phyloP scores from a whole-genome alignment of 1,284 basidiomycete genomes.

The Cutaneotrichosporon sp. region DNA sequence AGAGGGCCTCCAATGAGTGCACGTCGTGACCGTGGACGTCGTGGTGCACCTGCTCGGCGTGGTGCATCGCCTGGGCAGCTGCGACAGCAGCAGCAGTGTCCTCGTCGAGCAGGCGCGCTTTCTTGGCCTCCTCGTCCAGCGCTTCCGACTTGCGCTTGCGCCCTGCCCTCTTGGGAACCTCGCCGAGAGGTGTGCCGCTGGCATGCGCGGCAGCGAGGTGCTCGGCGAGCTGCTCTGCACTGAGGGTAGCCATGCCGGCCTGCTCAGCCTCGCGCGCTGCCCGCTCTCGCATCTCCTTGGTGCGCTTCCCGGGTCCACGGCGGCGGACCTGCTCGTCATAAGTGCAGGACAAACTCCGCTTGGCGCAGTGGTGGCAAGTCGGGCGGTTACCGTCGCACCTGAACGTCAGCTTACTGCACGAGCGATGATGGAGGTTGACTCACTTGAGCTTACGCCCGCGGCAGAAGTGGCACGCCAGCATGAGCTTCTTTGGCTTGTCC shows the following conservation, averaged over 20 bases:
- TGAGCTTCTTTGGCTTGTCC: conserved; percentile 43
- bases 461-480: conserved; percentile 55
- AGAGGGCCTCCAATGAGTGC: conserved; percentile 12
- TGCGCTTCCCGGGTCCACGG: conserved; percentile 55
- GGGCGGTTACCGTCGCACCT: conserved; percentile 44
- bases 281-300: conserved; percentile 50
- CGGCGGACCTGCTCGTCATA: conserved; percentile 54
- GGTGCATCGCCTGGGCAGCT: conserved; percentile 15
- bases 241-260: conserved; percentile 27
- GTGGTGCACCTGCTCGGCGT: neutral
- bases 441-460: conserved; percentile 54
- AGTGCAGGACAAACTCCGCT: conserved; percentile 44
- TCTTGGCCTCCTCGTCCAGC: conserved; percentile 22
- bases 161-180: conserved; percentile 20
- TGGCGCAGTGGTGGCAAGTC: conserved; percentile 41
- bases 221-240: conserved; percentile 18
- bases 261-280: conserved; percentile 43
- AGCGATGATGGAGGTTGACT: conserved; percentile 20
- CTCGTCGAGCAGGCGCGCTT: conserved; percentile 18
- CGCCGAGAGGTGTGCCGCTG: conserved; percentile 11
- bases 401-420: neutral
- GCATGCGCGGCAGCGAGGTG: conserved; percentile 16
- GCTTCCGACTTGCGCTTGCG: conserved; percentile 27
- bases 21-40: conserved; percentile 15
- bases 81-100: conserved; percentile 21